Percentiles rank a stretch among this genome's conserved stretches.
Evolutionary conservation across 208 protist genomes (phyloP).

Genomic region (Angomonas ambiguus): DNA sequence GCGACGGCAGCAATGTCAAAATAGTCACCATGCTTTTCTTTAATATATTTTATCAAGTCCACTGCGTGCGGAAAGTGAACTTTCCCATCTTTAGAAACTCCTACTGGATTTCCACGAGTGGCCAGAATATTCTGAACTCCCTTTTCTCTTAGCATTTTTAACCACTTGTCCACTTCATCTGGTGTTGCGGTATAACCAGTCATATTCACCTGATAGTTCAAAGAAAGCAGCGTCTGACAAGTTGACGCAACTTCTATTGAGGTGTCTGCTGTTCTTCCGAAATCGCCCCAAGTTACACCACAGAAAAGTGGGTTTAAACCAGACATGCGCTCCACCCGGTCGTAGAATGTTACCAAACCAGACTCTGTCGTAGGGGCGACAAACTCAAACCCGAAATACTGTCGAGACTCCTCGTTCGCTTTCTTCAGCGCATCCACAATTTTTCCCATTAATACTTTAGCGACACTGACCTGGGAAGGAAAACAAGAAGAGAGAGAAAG

Average conservation of each 20-base stretch:
- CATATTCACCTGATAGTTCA: conserved; percentile 93
- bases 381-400: conserved; percentile 92
- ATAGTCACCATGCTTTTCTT: conserved; percentile 88
- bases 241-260: conserved; percentile 76
- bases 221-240: conserved; percentile 58
- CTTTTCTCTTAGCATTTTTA: conserved; percentile 59
- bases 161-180: conserved; percentile 46
- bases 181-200: conserved; percentile 84
- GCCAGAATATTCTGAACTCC: conserved; percentile 93
- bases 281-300: conserved; percentile 93
- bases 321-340: conserved; percentile 77
- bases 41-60: conserved; percentile 90
- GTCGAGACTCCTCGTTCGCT: conserved; percentile 24
- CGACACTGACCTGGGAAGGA: background rate
- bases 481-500: conserved; percentile 1
- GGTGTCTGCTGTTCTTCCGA: conserved; percentile 65
- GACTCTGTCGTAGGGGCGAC: conserved; percentile 89
- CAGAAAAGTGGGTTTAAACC: conserved; percentile 81
- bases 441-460: conserved; percentile 27
- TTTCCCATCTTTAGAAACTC: background rate
- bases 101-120: conserved; percentile 45
- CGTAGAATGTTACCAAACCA: conserved; percentile 75
- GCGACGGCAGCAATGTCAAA: conserved; percentile 89
- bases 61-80: conserved; percentile 72
- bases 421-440: conserved; percentile 86